phyloP scores from a whole-genome alignment of 306 rosid species.

The Spatholobus suberectus region DNA sequence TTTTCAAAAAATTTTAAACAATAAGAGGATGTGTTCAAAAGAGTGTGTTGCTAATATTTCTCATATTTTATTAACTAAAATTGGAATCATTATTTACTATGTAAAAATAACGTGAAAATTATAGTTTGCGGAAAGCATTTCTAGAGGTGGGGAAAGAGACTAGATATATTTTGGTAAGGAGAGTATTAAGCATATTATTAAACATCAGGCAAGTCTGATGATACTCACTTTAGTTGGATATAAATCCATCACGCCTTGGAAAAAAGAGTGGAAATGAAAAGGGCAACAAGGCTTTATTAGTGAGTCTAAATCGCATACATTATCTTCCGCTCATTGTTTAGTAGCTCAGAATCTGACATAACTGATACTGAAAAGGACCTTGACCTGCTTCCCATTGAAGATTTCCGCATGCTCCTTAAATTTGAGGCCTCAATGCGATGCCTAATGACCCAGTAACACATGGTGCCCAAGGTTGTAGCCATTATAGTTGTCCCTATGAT shows the following conservation, averaged over 20 bases:
- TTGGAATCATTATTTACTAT: background rate
- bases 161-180: background rate
- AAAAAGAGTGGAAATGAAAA: slow-evolving; percentile 6
- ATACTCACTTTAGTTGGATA: slow-evolving; percentile 4
- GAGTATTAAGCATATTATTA: background rate
- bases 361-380: slow-evolving; percentile 69
- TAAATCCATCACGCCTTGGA: background rate
- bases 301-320: slow-evolving; percentile 78
- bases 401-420: slow-evolving; percentile 63
- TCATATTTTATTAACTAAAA: background rate
- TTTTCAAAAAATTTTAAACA: too few relatives aligned
- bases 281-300: background rate
- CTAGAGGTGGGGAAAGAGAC: background rate
- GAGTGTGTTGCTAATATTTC: too few relatives aligned
- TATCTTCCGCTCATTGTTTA: slow-evolving; percentile 67
- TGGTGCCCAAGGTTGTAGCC: slow-evolving; percentile 82
- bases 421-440: slow-evolving; percentile 86
- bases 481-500: slow-evolving; percentile 82
- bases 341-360: slow-evolving; percentile 81
- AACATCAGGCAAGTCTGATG: background rate
- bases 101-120: background rate
- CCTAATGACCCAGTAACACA: slow-evolving; percentile 88
- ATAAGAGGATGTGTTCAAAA: too few relatives aligned
- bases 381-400: slow-evolving; percentile 79
- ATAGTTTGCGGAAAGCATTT: background rate